phyloP scores from a whole-genome alignment of 2,329 filamentous ascomycete species.

The Bimuria novae-zelandiae region DNA sequence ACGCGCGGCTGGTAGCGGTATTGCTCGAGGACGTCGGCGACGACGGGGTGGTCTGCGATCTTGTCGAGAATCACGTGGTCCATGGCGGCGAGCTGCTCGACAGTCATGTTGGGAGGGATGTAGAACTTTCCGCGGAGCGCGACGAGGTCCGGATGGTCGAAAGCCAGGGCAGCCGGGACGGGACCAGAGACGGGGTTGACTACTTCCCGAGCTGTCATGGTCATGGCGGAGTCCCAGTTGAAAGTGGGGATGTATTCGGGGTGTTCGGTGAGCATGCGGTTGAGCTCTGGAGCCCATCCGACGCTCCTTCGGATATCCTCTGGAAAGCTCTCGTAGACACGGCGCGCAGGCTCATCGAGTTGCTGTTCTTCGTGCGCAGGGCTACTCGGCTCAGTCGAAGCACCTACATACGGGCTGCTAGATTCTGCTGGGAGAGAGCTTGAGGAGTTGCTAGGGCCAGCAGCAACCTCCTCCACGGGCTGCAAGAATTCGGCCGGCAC shows the following conservation, averaged over 20 bases:
- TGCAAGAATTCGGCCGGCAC: not conserved
- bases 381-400: not conserved
- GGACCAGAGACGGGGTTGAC: not conserved
- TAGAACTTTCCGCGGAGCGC: not conserved
- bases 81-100: not conserved
- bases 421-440: not conserved
- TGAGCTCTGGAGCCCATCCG: not conserved
- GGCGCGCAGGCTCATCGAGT: not conserved
- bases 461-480: not conserved
- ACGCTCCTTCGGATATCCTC: not conserved
- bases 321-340: not conserved
- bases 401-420: not conserved
- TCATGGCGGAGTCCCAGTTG: not conserved
- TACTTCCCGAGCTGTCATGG: not conserved
- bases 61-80: not conserved
- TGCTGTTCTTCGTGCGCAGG: not conserved
- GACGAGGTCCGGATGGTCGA: not conserved
- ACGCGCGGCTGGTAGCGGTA: not conserved
- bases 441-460: not conserved
- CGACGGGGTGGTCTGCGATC: not conserved
- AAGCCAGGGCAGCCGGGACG: not conserved
- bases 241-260: not conserved
- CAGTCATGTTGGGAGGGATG: not conserved
- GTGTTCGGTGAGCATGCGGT: not conserved
- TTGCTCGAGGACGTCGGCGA: not conserved